Evolutionary conservation across 2,329 filamentous ascomycete genomes (phyloP), one percentile per base, ranked within the genome.

Genomic region (Ophiostoma himal-ulmi): DNA sequence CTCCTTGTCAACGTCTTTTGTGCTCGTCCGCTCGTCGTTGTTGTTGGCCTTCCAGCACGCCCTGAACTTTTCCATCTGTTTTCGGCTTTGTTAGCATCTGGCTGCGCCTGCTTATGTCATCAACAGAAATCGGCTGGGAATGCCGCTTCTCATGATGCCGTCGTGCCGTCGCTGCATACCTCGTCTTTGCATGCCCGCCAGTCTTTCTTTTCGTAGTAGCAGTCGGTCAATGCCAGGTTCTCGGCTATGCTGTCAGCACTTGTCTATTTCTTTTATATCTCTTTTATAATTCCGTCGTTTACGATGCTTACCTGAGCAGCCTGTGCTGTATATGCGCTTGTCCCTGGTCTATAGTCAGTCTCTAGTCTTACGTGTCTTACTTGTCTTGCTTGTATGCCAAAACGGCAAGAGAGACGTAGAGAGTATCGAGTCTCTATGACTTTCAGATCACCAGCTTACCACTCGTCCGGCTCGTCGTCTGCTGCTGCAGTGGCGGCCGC

Each of bases 301-400:
- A 7, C 44, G 17, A 13, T 34, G 26, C 48, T 4, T 70, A 96
- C 94, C 89, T 80, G 93, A 88, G 78, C 94, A 98, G 71, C 94
- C 95, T 2, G 94, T 98, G 83, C 93, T 97, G 83, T 93, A 96
- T 80, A 98, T 98, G 78, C 95, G 87, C 86, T 97, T 94, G 83
- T 98, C 94, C 94, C 94, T 98, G 78, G 44, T 30, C 30, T 7
- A 1, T 10, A 71, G 75, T 57, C 75, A 72, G 75, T 75, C 75
- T 76, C 71, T 73, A 7, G 17, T 13, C 37, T 39, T 2, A 30
- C 30, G 3, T 30, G 26, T 30, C 30, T 30, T 30, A 30, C 30
- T 30, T 30, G 30, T 30, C 1, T 39, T 48, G 14, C 5, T 1
- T 17, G 5, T 48, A 48, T 20, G 7, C 1, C 70, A 71, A 48